Evolutionary conservation across 129 eudicot genomes (phyloP), one percentile per base, ranked within the genome.

Genomic region (Helichrysum umbraculigerum): DNA sequence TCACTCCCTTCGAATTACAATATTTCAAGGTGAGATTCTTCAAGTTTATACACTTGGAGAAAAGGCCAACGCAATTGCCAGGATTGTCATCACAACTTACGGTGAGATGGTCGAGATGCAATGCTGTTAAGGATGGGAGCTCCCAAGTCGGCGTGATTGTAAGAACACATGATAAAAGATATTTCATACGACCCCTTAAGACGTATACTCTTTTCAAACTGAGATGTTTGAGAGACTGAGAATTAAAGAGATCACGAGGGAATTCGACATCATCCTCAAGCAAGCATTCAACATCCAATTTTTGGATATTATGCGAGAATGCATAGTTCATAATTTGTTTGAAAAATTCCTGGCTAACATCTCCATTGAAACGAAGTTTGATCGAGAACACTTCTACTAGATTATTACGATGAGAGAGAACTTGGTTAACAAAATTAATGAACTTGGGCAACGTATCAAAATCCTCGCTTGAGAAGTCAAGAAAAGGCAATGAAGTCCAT

Each of bases 321-420:
- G 69, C 59, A 39, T 60, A 60, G 22, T 59, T 12, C 25, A 63
- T 4, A n/a, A 74, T 7, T n/a, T 1, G 22, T 59, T 74, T 19
- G 4, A 41, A 17, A 42, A 6, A 6, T 4, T 15, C 32, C 15
- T 41, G 58, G 25, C 17, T 41, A 28, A 20, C 10, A 22, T 7
- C n/a, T 63, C 39, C 41, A 58, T 0, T 0, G 3, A 60, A 15
- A 60, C 1, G 5, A n/a, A 60, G 68, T 4, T 59, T 44, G 15
- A 41, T 3, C 0, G 76, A 72, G 5, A 19, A 33, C 59, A 72
- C 76, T 29, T 19, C 20, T 15, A 37, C 59, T 6, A 3, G 59
- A 41, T 60, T 74, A 75, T 75, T n/a, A 2, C 79, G 79, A 50
- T 1, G 71, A 66, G 71, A 64, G 5, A 61, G 47, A 21, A 75